Conservation (phyloP, 306 rosid genomes). For the Astragalus glycyphyllos region DNA sequence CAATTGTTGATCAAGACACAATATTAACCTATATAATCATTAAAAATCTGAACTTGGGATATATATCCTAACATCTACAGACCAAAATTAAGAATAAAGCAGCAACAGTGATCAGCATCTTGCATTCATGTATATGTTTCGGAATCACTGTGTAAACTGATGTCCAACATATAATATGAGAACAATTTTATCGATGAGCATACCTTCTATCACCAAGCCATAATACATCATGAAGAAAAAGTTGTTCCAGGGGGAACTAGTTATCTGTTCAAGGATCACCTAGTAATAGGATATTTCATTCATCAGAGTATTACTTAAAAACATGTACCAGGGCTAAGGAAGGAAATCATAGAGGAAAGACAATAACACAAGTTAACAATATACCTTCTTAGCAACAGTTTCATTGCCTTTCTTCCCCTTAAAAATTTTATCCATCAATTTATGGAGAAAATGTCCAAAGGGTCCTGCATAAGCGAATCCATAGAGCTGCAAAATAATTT, state of each 20-base stretch:
- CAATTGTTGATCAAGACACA: no score
- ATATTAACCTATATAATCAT: no score
- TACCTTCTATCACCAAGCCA: constrained; percentile 96
- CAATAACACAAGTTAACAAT: constrained; percentile 13
- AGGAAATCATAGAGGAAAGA: constrained; percentile 2
- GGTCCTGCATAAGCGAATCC: constrained; percentile 92
- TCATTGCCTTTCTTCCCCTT: constrained; percentile 77
- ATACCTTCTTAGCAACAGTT: constrained; percentile 84
- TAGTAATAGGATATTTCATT: constrained; percentile 43
- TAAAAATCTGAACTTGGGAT: no score
- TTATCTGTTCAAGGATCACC: constrained; percentile 89
- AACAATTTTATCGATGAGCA: background rate
- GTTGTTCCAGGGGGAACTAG: constrained; percentile 92
- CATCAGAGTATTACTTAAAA: constrained; percentile 32
- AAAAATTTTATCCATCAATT: constrained; percentile 81
- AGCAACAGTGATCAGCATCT: no score
- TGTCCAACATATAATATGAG: background rate
- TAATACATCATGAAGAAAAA: constrained; percentile 80
- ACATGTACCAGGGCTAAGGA: constrained; percentile 2
- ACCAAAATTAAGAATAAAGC: no score
- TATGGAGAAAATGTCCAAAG: constrained; percentile 91
- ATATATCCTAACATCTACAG: no score
- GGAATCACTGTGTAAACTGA: constrained; percentile 6
- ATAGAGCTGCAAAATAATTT: constrained; percentile 68
- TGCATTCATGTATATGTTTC: constrained; percentile 4